Base-by-base conservation (phyloP, 176 grass and related monocot genomes). In the Alloteropsis semialata region DNA sequence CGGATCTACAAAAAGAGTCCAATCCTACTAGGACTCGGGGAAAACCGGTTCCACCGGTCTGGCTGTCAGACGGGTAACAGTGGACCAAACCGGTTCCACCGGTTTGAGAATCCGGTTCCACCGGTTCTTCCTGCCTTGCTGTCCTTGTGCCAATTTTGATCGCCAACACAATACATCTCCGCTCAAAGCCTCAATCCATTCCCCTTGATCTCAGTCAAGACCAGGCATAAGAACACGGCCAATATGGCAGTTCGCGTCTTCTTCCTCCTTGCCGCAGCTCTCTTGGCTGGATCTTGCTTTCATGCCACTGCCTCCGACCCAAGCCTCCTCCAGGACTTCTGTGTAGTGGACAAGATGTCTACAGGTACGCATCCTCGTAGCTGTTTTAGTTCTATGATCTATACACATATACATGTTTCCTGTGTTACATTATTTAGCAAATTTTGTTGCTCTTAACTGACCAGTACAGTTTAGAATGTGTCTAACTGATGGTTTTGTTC, bases 321-420 rank as follows among this genome's bases (percentile, higher is more conserved):
- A 25, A 72, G 69, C 69, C 69, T 32, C 32, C 69, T 72, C 27
- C 69, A 72, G 44, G 69, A 72, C 17, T 72, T 33, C 17, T 57
- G 54, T 25, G 22, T 57, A 9, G 54, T 57, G 0, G 54, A 57
- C 3, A 57, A 57, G 54, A 57, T 57, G 22, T 57, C 54, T 3
- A 57, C 24, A 57, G 54, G 54, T 57, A 57, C n/a, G n/a, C 1
- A 11, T 1, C n/a, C n/a, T n/a, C n/a, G n/a, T n/a, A n/a, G n/a
- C n/a, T 7, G 1, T 5, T 8, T 5, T 9, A 25, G 8, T 11
- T 25, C 10, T 57, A n/a, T n/a, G n/a, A 51, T 2, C 3, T 21
- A 1, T 51, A 1, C 18, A 49, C 1, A 44, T n/a, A 9, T 58
- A 17, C 1, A 14, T 17, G 0, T n/a, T n/a, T 48, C 1, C 14